phyloP scores from a whole-genome alignment of 2,329 filamentous ascomycete genomes.

The Endoconidiophora polonica region DNA sequence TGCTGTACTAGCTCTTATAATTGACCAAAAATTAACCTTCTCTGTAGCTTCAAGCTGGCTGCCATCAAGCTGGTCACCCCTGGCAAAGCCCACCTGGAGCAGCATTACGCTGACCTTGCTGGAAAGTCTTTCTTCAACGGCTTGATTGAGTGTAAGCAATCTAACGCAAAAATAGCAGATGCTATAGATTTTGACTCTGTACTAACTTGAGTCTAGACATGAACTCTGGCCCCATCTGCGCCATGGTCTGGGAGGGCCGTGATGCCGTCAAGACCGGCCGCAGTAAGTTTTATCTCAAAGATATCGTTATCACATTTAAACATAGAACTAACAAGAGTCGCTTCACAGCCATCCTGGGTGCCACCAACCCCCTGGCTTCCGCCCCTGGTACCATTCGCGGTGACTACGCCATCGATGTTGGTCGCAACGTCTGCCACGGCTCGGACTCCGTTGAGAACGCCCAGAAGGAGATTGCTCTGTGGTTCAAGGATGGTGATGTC shows the following conservation, averaged over 20 bases:
- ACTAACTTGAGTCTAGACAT: slow-evolving; percentile 50
- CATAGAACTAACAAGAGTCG: slow-evolving; percentile 12
- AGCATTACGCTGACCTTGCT: slow-evolving; percentile 87
- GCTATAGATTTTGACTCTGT: slow-evolving; percentile 12
- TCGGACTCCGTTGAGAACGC: slow-evolving; percentile 97
- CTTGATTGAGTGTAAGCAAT: slow-evolving; percentile 69
- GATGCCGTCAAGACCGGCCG: slow-evolving; percentile 98
- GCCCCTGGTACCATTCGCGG: slow-evolving; percentile 96
- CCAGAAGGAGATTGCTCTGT: slow-evolving; percentile 98
- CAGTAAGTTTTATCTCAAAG: slow-evolving; percentile 30
- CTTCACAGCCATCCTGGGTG: slow-evolving; percentile 65
- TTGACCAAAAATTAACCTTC: background rate
- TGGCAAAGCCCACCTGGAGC: slow-evolving; percentile 88
- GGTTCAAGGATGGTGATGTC: slow-evolving; percentile 86
- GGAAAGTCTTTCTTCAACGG: slow-evolving; percentile 95
- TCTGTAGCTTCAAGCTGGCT: slow-evolving; percentile 78
- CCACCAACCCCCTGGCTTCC: slow-evolving; percentile 94
- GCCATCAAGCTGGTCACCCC: slow-evolving; percentile 91
- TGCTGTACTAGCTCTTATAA: background rate
- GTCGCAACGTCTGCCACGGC: slow-evolving; percentile 99
- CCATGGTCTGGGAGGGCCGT: slow-evolving; percentile 99
- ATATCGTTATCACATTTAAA: background rate
- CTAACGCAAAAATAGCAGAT: slow-evolving; percentile 12
- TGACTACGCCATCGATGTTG: slow-evolving; percentile 63
- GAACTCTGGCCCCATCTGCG: slow-evolving; percentile 88